Percentiles rank a stretch among this genome's conserved stretches.
Evolutionary conservation across 1,284 basidiomycete species (phyloP).

Genomic region (Ustilago hordei): DNA sequence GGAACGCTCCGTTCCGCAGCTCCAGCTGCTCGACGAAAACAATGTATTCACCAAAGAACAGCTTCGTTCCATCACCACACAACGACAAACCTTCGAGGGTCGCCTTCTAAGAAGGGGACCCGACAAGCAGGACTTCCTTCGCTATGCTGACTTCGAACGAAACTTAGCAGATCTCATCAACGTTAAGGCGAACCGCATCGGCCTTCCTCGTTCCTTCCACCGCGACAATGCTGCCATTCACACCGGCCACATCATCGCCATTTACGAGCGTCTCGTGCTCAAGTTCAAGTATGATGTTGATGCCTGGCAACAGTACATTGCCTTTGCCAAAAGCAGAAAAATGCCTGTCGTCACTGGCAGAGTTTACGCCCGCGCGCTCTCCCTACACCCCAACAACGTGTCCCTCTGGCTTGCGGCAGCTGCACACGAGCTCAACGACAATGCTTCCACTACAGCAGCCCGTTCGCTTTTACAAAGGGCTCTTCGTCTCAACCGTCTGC

Average conservation of each 20-base stretch:
- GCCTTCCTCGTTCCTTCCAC: conserved; percentile 52
- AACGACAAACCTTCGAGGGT: conserved; percentile 85
- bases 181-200: conserved; percentile 45
- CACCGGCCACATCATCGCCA: conserved; percentile 82
- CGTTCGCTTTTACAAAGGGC: conserved; percentile 87
- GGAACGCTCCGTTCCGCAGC: conserved; percentile 95
- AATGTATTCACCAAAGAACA: conserved; percentile 84
- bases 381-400: conserved; percentile 84
- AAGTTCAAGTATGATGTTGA: conserved; percentile 89
- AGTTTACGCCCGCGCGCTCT: conserved; percentile 77
- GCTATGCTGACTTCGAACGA: conserved; percentile 93
- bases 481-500: conserved; percentile 73
- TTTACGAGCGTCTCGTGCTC: conserved; percentile 88
- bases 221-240: conserved; percentile 51
- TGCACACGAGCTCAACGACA: conserved; percentile 82
- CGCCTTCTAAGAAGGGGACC: conserved; percentile 84
- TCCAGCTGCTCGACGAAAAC: conserved; percentile 90
- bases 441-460: conserved; percentile 80
- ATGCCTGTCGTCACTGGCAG: conserved; percentile 82
- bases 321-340: conserved; percentile 82
- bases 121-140: conserved; percentile 87
- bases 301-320: conserved; percentile 88
- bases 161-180: conserved; percentile 65
- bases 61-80: conserved; percentile 81
- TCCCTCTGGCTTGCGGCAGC: conserved; percentile 87